Base-by-base conservation (phyloP, 2,329 filamentous ascomycete species). In the Colletotrichum karsti region DNA sequence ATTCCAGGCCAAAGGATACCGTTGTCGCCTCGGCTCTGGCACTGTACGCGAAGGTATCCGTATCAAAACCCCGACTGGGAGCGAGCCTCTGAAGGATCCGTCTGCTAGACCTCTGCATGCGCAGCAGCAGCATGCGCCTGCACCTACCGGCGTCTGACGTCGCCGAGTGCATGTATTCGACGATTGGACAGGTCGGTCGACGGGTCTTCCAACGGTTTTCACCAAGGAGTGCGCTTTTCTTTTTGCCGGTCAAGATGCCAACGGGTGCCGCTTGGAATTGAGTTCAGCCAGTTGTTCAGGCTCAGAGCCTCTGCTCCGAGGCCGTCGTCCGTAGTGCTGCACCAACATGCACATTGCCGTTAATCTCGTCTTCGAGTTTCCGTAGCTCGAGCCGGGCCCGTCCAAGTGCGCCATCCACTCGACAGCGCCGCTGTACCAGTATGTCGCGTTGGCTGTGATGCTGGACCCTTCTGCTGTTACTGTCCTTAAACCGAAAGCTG, bases 61-160 rank as follows among this genome's bases (percentile, higher is more conserved):
- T 33, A 8, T 51, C 46, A 4, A 50, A 30, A 50, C 24, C 22
- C 28, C 28, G 22, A n/a, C 15, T 26, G 22, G 13, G 12, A 22
- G 42, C 42, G 7, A n/a, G n/a, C n/a, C 28, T 28, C 46, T 50
- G 22, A 15, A 50, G 46, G 18, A 22, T 50, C 24, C 26, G n/a
- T 30, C 18, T 5, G 18, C 8, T 33, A 13, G 28, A n/a, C n/a
- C n/a, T 18, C 50, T 56, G 54, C 18, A 42, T 15, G 37, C n/a
- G 42, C 33, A 37, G 44, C 37, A 28, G 39, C 24, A 46, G 12
- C 18, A 54, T 65, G 63, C 48, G 37, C 30, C 48, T 65, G 56
- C 56, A 61, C 46, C 56, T 66, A 61, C 56, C 56, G 56, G 63
- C 63, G 63, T 66, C 48, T 66, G 63, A 61, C 56, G 28, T 22